Base-by-base conservation (phyloP, 768 basidiomycete genomes). In the Xanthoconium purpureum region DNA sequence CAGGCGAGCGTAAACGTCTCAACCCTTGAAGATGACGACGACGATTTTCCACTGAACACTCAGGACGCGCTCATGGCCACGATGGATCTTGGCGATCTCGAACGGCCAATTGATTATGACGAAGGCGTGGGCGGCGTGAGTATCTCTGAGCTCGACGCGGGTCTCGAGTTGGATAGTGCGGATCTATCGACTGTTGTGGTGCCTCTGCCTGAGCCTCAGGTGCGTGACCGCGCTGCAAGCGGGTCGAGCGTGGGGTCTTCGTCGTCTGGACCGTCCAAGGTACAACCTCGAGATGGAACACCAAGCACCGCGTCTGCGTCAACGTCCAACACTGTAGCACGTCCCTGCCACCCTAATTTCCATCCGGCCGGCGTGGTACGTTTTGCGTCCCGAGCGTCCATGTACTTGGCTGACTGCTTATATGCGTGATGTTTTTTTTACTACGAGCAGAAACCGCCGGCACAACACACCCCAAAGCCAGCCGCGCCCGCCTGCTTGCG, bases 21-120 rank as follows among this genome's bases (percentile, higher is more conserved):
- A 37, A 78, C 24, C 24, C 4, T 78, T 2, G 44, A 47, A 0
- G 55, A 59, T 0, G 55, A 52, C 5, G 78, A 71, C 2, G 74
- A 74, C 17, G 59, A 77, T 0, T 84, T 80, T 58, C 74, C 75
- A 12, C 79, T 84, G 59, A 74, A 75, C 54, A 86, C 85, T 1
- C 85, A 91, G 39, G 88, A 89, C 51, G 83, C 78, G 2, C 80
- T 88, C 62, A 73, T 85, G 36, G 85, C 87, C 18, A 69, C 76
- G 11, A 75, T 84, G 24, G 84, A 84, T 55, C 67, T 83, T 13
- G 77, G 75, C 2, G 79, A 80, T 56, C 50, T 69, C 14, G 70
- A 69, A 40, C 58, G 63, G 39, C 75, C 71, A 9, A 78, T 78
- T 35, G 70, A 78, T 56, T 76, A 68, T 45, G 76, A 77, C 11